Evolutionary conservation across 2,329 filamentous ascomycete species (phyloP).

Genomic region (Chaetoscypha palmicola): DNA sequence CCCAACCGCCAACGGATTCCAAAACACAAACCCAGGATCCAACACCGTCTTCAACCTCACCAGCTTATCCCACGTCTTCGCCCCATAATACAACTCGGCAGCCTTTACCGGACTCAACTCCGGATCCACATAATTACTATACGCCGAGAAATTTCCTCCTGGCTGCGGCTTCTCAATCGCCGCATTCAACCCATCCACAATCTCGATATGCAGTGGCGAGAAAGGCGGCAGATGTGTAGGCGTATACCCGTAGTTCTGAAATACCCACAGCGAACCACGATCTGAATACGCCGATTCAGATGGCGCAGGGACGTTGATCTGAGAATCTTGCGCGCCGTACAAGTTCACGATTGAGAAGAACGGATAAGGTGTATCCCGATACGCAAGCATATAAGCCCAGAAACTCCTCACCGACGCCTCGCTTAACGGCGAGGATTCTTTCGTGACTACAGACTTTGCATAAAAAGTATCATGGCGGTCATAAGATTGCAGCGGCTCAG

Average conservation of each 20-base stretch:
- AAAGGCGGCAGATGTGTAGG: conserved; percentile 9
- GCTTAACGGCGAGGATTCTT: background rate
- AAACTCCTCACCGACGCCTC: background rate
- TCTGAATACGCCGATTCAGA: conserved; percentile 14
- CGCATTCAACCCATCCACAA: conserved; percentile 18
- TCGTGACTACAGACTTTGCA: conserved; percentile 42
- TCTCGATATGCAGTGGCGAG: conserved; percentile 7
- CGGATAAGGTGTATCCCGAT: conserved; percentile 10
- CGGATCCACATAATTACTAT: conserved; percentile 24
- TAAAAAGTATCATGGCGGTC: conserved; percentile 44
- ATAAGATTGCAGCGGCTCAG: conserved; percentile 36
- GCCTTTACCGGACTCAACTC: conserved; percentile 11
- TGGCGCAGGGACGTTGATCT: conserved; percentile 10
- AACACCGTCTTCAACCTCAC: conserved; percentile 16
- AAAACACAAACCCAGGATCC: conserved; percentile 19
- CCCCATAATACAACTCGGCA: conserved; percentile 18
- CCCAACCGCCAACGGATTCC: conserved; percentile 19
- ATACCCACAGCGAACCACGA: conserved; percentile 18
- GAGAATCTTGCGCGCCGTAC: conserved; percentile 14
- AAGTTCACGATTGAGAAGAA: conserved; percentile 21
- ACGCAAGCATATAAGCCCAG: background rate
- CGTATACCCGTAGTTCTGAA: conserved; percentile 18
- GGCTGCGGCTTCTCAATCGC: conserved; percentile 17
- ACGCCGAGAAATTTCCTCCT: conserved; percentile 21
- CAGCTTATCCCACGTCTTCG: conserved; percentile 14